phyloP scores from a whole-genome alignment of 129 eudicot genomes.

The Flaveria robusta region DNA sequence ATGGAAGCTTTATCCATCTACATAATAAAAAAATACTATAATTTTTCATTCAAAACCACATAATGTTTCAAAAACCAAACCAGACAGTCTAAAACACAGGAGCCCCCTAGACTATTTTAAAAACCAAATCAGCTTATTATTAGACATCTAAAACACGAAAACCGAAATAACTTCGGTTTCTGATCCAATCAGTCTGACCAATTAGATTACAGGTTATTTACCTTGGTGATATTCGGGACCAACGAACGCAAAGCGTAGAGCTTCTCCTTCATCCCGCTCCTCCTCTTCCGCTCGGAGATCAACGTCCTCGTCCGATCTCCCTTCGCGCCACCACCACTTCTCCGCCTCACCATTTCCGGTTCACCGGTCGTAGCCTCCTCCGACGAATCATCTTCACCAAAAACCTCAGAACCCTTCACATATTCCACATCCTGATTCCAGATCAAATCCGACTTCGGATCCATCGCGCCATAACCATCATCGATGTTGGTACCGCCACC shows the following conservation, averaged over 20 bases:
- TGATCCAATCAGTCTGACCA: too few relatives aligned
- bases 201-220: background rate
- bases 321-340: constrained; percentile 32
- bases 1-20: constrained; percentile 96
- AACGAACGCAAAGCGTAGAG: constrained; percentile 71
- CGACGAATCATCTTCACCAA: constrained; percentile 43
- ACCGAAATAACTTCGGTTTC: too few relatives aligned
- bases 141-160: too few relatives aligned
- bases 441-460: constrained; percentile 16
- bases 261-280: constrained; percentile 91
- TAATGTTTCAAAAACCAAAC: too few relatives aligned
- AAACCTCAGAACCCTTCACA: constrained; percentile 34
- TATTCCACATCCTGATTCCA: constrained; percentile 20
- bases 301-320: constrained; percentile 69
- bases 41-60: too few relatives aligned
- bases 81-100: too few relatives aligned
- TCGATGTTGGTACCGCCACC: background rate
- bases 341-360: constrained; percentile 21
- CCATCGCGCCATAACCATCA: constrained; percentile 17
- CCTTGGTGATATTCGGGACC: constrained; percentile 91
- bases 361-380: constrained; percentile 30
- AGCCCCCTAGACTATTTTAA: too few relatives aligned
- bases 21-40: background rate
- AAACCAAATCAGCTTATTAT: too few relatives aligned
- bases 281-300: constrained; percentile 69